Evolutionary conservation across 1,284 basidiomycete species (phyloP), one percentile per base, ranked within the genome.

Genomic region (Laetiporus sulphureus): DNA sequence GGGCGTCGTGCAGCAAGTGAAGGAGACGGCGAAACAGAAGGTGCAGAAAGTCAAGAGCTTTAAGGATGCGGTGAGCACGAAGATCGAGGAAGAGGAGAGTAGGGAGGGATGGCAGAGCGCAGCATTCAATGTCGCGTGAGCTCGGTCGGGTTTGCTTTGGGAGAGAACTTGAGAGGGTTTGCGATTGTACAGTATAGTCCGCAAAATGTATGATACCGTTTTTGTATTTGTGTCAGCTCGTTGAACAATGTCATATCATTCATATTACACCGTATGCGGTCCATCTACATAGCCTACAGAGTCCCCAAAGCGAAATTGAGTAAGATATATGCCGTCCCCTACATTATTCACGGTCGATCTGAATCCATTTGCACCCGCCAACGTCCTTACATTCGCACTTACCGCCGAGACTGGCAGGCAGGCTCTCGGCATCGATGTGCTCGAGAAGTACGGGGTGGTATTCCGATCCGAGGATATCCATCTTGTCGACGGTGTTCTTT

Each of bases 401-500:
- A 21, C 72, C 72, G 32, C 72, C 72, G 16, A 74, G 57, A 22
- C 43, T 32, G 13, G 46, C 32, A 3, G 73, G 72, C 25, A 75
- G 60, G 45, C 65, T 72, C 39, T 81, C 78, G 11, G 66, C 69
- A 50, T 79, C 74, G 38, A 83, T 61, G 27, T 80, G 57, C 12
- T 74, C 67, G 19, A 81, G 65, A 29, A 85, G 64, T 20, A 68
- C 67, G 2, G 69, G 60, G 45, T 66, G 55, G 58, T 82, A 83
- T 55, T 83, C 67, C 38, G 66, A 60, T 20, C 82, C 79, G 33
- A 82, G 61, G 21, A 86, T 71, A 39, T 75, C 70, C 24, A 85
- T 67, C 57, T 86, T 85, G 24, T 71, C 73, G 11, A 66, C 71
- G 0, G 83, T 86, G 55, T 82, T 81, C 56, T 80, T 79, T 10